Evolutionary conservation across 371 early-diverging fungal genomes (phyloP).

Genomic region (Circinella minor): DNA sequence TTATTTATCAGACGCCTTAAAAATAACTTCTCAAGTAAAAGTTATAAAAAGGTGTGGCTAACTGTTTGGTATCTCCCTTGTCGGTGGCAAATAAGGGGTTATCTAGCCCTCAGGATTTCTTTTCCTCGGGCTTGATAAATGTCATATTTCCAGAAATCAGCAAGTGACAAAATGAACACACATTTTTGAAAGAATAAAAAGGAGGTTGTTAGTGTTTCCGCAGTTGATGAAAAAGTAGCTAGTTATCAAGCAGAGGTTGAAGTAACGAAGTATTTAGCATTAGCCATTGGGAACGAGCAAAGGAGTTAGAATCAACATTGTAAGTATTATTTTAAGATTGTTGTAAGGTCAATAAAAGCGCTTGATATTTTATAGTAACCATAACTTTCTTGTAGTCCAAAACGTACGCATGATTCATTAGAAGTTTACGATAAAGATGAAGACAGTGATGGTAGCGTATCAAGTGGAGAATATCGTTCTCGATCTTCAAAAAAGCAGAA

Average conservation of each 20-base stretch:
- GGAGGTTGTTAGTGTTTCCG: too few relatives aligned
- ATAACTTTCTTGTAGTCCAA: background rate
- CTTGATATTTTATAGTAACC: too few relatives aligned
- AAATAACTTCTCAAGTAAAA: too few relatives aligned
- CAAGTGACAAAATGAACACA: background rate
- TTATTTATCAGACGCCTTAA: too few relatives aligned
- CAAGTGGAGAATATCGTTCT: background rate
- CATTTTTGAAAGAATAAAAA: background rate
- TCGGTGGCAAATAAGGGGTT: too few relatives aligned
- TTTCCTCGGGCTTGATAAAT: too few relatives aligned
- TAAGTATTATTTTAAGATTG: constrained; percentile 8
- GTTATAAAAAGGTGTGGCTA: too few relatives aligned
- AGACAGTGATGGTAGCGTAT: background rate
- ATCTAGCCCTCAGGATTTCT: too few relatives aligned
- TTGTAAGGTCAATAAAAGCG: background rate
- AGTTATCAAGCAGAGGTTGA: background rate
- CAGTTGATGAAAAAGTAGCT: constrained; percentile 6
- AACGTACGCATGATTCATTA: background rate
- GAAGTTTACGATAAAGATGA: background rate
- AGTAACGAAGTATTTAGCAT: background rate
- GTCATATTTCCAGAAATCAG: background rate
- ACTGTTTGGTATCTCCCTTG: too few relatives aligned
- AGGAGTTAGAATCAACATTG: background rate
- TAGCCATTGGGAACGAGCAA: background rate
- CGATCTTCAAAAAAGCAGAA: background rate